Conservation (phyloP, 208 protist species). For the Vickermania spadyakhi region DNA sequence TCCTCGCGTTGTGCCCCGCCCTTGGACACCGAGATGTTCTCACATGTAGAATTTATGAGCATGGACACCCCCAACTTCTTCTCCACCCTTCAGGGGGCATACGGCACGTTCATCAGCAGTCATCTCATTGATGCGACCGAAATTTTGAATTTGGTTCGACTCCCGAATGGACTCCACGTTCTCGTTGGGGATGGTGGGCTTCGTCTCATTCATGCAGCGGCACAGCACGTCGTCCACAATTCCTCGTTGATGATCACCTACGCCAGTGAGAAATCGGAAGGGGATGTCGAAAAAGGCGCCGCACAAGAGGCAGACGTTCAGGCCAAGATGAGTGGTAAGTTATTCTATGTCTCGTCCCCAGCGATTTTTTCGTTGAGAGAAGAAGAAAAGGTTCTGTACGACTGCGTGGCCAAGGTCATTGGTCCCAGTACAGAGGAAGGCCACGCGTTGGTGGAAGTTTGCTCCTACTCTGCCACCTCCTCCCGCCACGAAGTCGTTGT, state of each 20-base stretch:
- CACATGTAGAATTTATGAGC: slow-evolving; percentile 66
- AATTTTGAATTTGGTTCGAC: slow-evolving; percentile 72
- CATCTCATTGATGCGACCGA: slow-evolving; percentile 82
- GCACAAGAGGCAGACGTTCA: not conserved
- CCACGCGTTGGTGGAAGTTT: too few relatives aligned
- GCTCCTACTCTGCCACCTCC: too few relatives aligned
- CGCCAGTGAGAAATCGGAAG: slow-evolving; percentile 7
- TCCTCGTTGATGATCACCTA: slow-evolving; percentile 3
- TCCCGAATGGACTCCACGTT: slow-evolving; percentile 68
- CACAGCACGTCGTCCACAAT: slow-evolving; percentile 22
- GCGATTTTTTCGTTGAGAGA: not conserved
- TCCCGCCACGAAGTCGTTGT: too few relatives aligned
- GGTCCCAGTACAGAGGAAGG: too few relatives aligned
- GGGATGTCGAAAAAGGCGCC: not conserved
- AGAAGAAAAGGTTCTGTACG: not conserved
- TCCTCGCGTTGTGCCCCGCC: slow-evolving; percentile 59
- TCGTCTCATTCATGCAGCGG: slow-evolving; percentile 61
- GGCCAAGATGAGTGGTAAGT: not conserved
- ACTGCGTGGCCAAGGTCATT: not conserved
- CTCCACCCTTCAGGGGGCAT: slow-evolving; percentile 47
- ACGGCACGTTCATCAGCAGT: slow-evolving; percentile 76
- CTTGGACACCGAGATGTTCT: slow-evolving; percentile 74
- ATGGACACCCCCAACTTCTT: slow-evolving; percentile 49
- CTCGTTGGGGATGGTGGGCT: slow-evolving; percentile 80
- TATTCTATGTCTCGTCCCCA: not conserved